Percentiles rank a stretch among this genome's conserved stretches.
phyloP scores from a whole-genome alignment of 2,329 filamentous ascomycete genomes.

The Sarocladium brachiariae region DNA sequence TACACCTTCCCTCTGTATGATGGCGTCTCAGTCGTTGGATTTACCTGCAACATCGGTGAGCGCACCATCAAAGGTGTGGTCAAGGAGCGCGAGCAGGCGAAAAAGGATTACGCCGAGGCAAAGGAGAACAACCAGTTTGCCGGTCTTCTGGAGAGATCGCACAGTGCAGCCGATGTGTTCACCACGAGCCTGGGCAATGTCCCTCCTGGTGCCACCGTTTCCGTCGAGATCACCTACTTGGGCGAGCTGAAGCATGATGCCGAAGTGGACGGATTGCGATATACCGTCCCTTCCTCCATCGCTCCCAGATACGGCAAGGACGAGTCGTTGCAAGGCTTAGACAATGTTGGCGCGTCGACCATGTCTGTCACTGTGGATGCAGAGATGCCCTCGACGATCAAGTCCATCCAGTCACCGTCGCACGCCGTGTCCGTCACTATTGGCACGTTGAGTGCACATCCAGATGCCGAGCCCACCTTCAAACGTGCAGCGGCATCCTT shows the following conservation, averaged over 20 bases:
- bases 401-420: slow-evolving; percentile 57
- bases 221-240: slow-evolving; percentile 58
- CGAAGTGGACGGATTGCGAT: slow-evolving; percentile 59
- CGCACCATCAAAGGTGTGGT: slow-evolving; percentile 58
- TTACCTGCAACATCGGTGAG: slow-evolving; percentile 55
- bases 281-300: slow-evolving; percentile 61
- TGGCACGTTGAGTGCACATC: slow-evolving; percentile 38
- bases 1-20: slow-evolving; percentile 70
- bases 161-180: slow-evolving; percentile 58
- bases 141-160: slow-evolving; percentile 57
- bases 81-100: slow-evolving; percentile 58
- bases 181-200: slow-evolving; percentile 63
- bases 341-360: slow-evolving; percentile 8
- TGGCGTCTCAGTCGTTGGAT: slow-evolving; percentile 62
- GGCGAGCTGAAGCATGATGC: slow-evolving; percentile 68
- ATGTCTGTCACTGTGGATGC: slow-evolving; percentile 27
- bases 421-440: slow-evolving; percentile 62
- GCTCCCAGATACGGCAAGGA: slow-evolving; percentile 55
- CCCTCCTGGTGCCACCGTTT: slow-evolving; percentile 46
- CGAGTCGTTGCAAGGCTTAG: slow-evolving; percentile 3
- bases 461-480: slow-evolving; percentile 39
- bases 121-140: slow-evolving; percentile 53
- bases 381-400: slow-evolving; percentile 50
- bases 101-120: slow-evolving; percentile 51
- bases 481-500: slow-evolving; percentile 57